Conservation (phyloP, 1,139 yeast species). For the Hansenula lynferdii region DNA sequence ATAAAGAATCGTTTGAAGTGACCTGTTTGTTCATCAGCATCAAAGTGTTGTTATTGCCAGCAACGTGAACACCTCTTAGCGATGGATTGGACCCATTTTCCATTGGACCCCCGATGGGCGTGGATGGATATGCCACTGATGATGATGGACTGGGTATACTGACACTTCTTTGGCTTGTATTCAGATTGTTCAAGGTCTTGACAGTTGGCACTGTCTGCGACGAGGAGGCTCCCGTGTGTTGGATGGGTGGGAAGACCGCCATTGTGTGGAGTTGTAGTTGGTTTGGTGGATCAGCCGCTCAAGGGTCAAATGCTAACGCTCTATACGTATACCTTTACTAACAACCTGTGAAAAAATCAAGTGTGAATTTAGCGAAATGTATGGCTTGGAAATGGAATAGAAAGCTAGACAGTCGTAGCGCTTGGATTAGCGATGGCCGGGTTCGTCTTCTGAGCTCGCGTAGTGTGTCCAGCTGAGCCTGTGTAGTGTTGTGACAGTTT, state of each 20-base stretch:
- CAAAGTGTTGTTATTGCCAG: constrained; percentile 24
- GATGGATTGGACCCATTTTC: not conserved
- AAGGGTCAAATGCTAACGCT: too few relatives aligned
- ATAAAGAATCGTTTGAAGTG: constrained; percentile 66
- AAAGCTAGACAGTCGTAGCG: too few relatives aligned
- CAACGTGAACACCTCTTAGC: not conserved
- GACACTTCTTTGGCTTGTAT: not conserved
- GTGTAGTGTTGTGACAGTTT: too few relatives aligned
- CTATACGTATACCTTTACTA: too few relatives aligned
- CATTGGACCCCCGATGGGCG: too few relatives aligned
- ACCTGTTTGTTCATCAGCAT: constrained; percentile 61
- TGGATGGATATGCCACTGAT: not conserved
- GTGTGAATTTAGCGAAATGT: too few relatives aligned
- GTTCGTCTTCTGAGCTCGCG: too few relatives aligned
- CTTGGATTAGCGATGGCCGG: too few relatives aligned
- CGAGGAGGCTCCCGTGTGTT: not conserved
- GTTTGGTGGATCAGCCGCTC: not conserved
- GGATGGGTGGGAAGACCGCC: constrained; percentile 3
- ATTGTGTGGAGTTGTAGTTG: too few relatives aligned
- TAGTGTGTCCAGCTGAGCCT: too few relatives aligned
- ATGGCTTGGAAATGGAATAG: too few relatives aligned
- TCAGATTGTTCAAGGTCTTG: not conserved
- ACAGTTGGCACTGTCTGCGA: constrained; percentile 1
- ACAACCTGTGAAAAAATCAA: too few relatives aligned
- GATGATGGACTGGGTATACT: constrained; percentile 1